Evolutionary conservation across 345 rosid species (phyloP), one percentile per base, ranked within the genome.

Genomic region (Gossypium mustelinum): DNA sequence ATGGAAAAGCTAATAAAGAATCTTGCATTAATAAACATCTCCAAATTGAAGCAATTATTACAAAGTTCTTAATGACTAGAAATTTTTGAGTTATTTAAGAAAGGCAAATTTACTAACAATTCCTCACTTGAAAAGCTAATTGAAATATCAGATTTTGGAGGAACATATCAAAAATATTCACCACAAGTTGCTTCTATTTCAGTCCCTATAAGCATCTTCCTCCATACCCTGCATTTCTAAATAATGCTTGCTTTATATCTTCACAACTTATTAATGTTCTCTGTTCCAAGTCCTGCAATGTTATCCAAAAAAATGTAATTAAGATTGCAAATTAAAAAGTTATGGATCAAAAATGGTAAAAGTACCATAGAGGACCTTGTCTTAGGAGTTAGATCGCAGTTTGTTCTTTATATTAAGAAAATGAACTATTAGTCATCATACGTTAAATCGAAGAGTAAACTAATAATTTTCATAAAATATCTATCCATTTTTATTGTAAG

Each of bases 181-280:
- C 68, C 67, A 59, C 44, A 59, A 73, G 47, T 45, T 73, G 59
- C 58, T 47, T 27, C 29, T 9, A 2, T 11, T 59, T 25, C 45
- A 54, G 41, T 73, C 47, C 66, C 74, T 75, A 85, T 85, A 86
- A 74, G 71, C 95, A 92, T 83, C 85, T 91, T 81, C 99, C 99
- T 87, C 97, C 99, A 76, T 94, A 91, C 45, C 99, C 98, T 68
- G 98, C 98, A 83, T 85, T 89, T 81, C 89, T 79, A 79, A 91
- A 89, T 27, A 94, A 75, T 74, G 98, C 89, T 81, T 94, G 97
- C 84, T 93, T 92, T 82, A 94, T 86, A 73, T 94, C 98, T 78
- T 92, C 97, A 39, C 90, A 72, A 68, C 81, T 83, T 17, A 86
- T n/a, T 54, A 81, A 44, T 70, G 78, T 77, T 77, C 86, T 86